These are phyloP conservation scores for Ulmus americana DNA, from an alignment of 331 rosid species.

Conservation along the genomic window DNA sequence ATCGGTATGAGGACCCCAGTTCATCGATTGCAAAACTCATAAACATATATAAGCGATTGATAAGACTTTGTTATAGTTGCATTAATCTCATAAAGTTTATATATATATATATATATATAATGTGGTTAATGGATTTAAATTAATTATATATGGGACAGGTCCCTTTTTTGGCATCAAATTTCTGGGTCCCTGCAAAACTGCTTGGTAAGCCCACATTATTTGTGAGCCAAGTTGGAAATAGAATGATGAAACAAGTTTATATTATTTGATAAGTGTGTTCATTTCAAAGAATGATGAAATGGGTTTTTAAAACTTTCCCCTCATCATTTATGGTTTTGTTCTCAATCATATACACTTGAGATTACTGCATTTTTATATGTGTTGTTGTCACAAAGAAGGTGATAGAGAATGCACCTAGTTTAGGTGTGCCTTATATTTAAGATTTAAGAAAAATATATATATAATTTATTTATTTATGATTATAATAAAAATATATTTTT, in stretches of 20 bases:
- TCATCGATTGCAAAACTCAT: conserved; percentile 12
- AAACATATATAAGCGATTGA: background rate
- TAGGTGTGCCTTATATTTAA: too few species aligned
- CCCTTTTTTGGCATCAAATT: conserved; percentile 33
- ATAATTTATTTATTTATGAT: too few species aligned
- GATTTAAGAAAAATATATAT: too few species aligned
- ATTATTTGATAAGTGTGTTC: background rate
- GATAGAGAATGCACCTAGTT: too few species aligned
- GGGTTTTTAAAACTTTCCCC: conserved; percentile 1
- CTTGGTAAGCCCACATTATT: conserved; percentile 24
- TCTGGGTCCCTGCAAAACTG: conserved; percentile 18
- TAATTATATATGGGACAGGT: conserved; percentile 9
- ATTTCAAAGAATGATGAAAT: conserved; percentile 3
- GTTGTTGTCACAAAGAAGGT: background rate
- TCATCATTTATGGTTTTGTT: conserved; percentile 3
- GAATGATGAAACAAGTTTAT: background rate
- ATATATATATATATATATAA: background rate
- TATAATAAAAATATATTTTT: too few species aligned
- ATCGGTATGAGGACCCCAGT: conserved; percentile 27
- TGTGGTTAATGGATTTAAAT: background rate
- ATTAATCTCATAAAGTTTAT: conserved; percentile 13
- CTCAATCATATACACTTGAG: conserved; percentile 15
- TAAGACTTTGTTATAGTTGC: conserved; percentile 13
- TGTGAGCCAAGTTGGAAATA: conserved; percentile 17
- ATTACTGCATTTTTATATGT: background rate